Conservation (phyloP, 192 early-diverging fungal genomes). For the Rhizoclosmatium globosum region DNA sequence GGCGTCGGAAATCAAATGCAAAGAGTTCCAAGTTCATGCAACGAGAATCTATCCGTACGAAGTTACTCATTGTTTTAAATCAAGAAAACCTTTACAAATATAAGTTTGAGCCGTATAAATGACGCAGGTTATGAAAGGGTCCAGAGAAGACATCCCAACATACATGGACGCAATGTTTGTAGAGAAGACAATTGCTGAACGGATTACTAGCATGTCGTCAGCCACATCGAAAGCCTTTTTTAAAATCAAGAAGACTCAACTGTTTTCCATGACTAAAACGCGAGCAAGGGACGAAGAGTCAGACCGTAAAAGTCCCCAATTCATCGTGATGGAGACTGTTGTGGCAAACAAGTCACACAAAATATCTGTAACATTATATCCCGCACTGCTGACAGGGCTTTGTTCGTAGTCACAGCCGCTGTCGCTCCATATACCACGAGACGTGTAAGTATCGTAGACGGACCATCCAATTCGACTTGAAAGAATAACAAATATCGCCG, state of each 20-base stretch:
- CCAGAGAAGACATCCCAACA: not conserved
- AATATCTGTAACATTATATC: not conserved
- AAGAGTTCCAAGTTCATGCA: not conserved
- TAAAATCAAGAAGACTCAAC: not conserved
- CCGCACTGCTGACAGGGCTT: not conserved
- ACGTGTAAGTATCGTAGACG: not conserved
- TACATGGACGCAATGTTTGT: not conserved
- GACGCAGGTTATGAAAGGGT: not conserved
- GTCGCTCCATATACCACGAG: not conserved
- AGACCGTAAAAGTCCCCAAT: not conserved
- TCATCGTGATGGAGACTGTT: not conserved
- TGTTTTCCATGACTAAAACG: not conserved
- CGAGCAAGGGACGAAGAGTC: not conserved
- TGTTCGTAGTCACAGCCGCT: not conserved
- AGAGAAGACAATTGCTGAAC: not conserved
- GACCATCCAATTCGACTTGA: not conserved
- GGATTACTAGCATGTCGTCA: not conserved
- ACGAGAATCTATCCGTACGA: not conserved
- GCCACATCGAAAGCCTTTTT: not conserved
- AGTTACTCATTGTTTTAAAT: not conserved
- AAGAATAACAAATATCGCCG: not conserved
- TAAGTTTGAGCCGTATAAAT: not conserved
- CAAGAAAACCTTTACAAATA: not conserved
- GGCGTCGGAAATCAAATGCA: not conserved
- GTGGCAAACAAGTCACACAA: not conserved